Percentiles rank a stretch among this genome's conserved stretches.
Conservation (phyloP, 179 eudicot species). For the Sideroxylon spinosum region DNA sequence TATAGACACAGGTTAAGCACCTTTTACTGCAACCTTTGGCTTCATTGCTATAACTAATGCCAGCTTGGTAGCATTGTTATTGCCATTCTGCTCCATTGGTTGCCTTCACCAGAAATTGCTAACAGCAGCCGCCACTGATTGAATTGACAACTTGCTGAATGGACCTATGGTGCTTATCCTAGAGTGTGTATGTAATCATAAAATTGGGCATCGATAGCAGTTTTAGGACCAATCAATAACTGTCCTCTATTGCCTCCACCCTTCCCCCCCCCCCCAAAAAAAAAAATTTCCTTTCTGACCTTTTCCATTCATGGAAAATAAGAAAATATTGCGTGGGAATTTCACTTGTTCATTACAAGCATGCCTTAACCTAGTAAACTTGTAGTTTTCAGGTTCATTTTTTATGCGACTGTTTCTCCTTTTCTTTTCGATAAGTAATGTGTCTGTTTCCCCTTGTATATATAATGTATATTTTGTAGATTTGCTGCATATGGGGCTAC, state of each 20-base stretch:
- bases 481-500: constrained; percentile 99
- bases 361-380: not conserved
- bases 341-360: not conserved
- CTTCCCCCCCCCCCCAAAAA: no score
- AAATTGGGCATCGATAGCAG: not conserved
- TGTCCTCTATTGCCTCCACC: not conserved
- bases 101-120: not conserved
- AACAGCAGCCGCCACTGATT: not conserved
- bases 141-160: not conserved
- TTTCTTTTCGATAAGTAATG: no score
- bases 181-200: not conserved
- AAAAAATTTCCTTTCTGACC: no score
- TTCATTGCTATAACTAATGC: not conserved
- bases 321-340: not conserved
- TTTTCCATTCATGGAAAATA: not conserved
- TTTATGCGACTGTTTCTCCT: constrained; percentile 3
- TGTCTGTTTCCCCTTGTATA: not conserved
- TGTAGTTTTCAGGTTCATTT: not conserved
- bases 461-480: constrained; percentile 39
- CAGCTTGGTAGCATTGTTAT: not conserved
- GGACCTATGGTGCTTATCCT: not conserved
- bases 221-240: not conserved
- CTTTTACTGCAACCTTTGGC: not conserved
- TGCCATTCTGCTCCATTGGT: not conserved
- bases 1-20: not conserved